These are phyloP conservation scores for Brassica rapa DNA, from an alignment of 345 rosid species.

Conservation along the genomic window DNA sequence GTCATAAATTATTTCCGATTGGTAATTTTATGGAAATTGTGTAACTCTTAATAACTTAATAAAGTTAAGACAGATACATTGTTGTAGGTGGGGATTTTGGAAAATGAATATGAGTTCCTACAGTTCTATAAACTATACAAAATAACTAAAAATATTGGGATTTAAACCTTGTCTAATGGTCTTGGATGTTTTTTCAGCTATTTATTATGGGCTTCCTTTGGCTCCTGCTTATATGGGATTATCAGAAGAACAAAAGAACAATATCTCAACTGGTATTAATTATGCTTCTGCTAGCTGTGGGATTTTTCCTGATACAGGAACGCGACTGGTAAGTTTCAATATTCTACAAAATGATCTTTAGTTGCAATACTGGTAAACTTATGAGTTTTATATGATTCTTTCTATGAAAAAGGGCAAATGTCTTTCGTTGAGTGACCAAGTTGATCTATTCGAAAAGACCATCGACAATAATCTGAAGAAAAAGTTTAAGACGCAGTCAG, in stretches of 20 bases:
- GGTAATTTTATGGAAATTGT: background rate
- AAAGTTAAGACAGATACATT: background rate
- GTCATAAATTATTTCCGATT: background rate
- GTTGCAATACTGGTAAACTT: background rate
- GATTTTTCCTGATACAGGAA: conserved; percentile 23
- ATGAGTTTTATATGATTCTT: background rate
- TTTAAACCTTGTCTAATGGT: background rate
- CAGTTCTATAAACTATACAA: background rate
- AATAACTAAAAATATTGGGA: background rate
- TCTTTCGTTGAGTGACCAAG: conserved; percentile 33
- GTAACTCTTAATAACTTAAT: background rate
- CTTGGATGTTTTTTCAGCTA: conserved; percentile 18
- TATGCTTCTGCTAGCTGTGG: conserved; percentile 46
- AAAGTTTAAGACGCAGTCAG: conserved; percentile 11
- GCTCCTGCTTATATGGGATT: conserved; percentile 36
- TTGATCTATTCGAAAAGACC: conserved; percentile 25
- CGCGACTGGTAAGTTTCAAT: conserved; percentile 5
- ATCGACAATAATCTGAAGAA: conserved; percentile 24
- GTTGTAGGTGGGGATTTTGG: background rate
- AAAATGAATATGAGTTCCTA: background rate
- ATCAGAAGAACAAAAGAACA: conserved; percentile 24
- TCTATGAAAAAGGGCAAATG: conserved; percentile 29
- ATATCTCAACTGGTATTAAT: conserved; percentile 34
- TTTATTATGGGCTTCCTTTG: conserved; percentile 36
- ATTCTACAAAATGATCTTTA: background rate